These are phyloP conservation scores for Penicillium hesseltinei DNA, from an alignment of 2,329 filamentous ascomycete genomes.

Conservation along the genomic window DNA sequence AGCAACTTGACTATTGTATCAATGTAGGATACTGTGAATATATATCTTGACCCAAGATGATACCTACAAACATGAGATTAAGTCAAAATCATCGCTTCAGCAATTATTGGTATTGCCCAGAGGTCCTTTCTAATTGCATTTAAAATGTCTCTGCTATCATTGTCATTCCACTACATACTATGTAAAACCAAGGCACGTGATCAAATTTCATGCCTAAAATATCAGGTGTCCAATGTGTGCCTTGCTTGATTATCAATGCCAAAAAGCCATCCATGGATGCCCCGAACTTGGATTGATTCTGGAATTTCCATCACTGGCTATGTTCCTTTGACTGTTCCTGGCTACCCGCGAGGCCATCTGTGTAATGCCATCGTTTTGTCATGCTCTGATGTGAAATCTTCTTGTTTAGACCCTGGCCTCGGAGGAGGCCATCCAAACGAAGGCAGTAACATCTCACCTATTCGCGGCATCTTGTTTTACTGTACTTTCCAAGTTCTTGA, in stretches of 20 bases:
- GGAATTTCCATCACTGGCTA: neutral
- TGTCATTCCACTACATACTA: neutral
- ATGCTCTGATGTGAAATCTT: slow-evolving; percentile 6
- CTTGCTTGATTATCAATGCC: slow-evolving; percentile 16
- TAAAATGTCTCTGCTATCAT: neutral
- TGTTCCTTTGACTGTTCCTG: neutral
- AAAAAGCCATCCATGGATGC: neutral
- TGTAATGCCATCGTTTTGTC: neutral
- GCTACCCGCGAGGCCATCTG: neutral
- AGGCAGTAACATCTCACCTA: neutral
- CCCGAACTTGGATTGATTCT: neutral
- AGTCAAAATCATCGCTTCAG: neutral
- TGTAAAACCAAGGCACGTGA: neutral
- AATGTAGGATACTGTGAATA: neutral
- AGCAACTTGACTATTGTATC: no score
- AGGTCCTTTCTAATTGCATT: accelerated
- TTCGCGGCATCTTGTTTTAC: neutral
- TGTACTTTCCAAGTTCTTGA: neutral
- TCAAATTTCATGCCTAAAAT: accelerated
- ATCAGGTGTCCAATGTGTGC: neutral
- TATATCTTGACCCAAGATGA: neutral
- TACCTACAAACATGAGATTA: no score
- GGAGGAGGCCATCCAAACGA: slow-evolving; percentile 6
- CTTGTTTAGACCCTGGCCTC: neutral
- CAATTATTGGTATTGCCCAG: neutral